These are phyloP conservation scores for Parasitella parasitica DNA, from an alignment of 371 early-diverging fungal species.

Conservation along the genomic window DNA sequence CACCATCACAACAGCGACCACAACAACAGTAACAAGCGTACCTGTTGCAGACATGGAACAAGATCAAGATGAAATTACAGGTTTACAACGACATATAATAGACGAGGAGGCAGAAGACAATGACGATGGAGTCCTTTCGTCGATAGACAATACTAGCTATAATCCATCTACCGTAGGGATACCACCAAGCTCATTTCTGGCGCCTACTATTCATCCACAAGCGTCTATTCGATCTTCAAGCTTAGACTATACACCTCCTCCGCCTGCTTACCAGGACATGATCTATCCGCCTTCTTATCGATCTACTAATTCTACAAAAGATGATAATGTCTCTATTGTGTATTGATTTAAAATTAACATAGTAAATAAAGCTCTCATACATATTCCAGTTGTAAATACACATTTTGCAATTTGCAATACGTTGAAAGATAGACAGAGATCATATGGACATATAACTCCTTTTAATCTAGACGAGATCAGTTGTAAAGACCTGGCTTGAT, in stretches of 20 bases:
- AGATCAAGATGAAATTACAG: conserved; percentile 5
- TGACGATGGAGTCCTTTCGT: background rate
- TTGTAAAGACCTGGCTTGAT: too few species aligned
- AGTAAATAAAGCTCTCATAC: background rate
- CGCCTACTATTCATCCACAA: conserved; percentile 1
- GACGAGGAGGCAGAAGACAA: background rate
- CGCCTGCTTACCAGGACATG: conserved; percentile 16
- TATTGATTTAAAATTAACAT: background rate
- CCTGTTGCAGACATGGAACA: conserved; percentile 1
- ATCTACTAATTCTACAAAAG: conserved; percentile 15
- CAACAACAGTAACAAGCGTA: background rate
- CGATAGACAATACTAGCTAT: background rate
- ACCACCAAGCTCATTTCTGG: conserved; percentile 15
- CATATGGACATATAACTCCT: too few species aligned
- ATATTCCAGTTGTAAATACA: background rate
- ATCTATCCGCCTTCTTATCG: conserved; percentile 21
- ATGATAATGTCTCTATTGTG: conserved; percentile 7
- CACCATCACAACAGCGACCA: background rate
- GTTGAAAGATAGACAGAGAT: too few species aligned
- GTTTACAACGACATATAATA: background rate
- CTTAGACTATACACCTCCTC: conserved; percentile 12
- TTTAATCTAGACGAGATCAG: too few species aligned
- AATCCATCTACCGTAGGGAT: conserved; percentile 16
- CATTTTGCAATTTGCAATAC: too few species aligned
- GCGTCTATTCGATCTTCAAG: conserved; percentile 16